Conservation (phyloP, 1,284 basidiomycete species). For the Filobasidium uniguttulatum region DNA sequence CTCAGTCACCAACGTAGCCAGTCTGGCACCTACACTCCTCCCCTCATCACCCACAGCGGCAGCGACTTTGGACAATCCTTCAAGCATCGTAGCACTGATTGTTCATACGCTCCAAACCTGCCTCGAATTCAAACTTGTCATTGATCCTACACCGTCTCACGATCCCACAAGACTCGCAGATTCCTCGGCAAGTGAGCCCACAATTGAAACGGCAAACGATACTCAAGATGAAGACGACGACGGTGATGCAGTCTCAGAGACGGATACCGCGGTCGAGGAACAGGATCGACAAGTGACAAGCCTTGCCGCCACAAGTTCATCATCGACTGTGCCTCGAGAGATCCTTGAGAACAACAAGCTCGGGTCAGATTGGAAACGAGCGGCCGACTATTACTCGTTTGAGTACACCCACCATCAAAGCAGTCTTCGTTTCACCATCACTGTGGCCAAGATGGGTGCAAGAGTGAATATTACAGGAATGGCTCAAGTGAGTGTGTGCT, state of each 20-base stretch:
- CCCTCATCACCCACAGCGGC: too few species aligned
- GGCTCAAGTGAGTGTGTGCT: constrained; percentile 34
- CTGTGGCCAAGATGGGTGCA: constrained; percentile 35
- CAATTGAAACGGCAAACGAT: too few species aligned
- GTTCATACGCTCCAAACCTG: too few species aligned
- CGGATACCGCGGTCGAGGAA: constrained; percentile 26
- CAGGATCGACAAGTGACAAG: constrained; percentile 5
- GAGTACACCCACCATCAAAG: constrained; percentile 38
- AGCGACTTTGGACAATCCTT: too few species aligned
- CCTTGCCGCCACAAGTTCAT: neutral
- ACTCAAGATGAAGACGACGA: too few species aligned
- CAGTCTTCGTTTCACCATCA: constrained; percentile 34
- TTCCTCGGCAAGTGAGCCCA: too few species aligned
- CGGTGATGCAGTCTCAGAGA: constrained; percentile 28
- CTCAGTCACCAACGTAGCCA: too few species aligned
- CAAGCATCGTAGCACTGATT: too few species aligned
- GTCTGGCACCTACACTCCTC: too few species aligned
- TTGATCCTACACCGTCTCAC: too few species aligned
- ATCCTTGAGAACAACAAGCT: constrained; percentile 9
- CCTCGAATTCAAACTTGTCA: too few species aligned
- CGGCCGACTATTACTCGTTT: constrained; percentile 30
- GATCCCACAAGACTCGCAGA: too few species aligned
- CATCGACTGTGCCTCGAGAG: neutral
- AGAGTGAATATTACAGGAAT: constrained; percentile 37
- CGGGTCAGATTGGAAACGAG: constrained; percentile 26